Evolutionary conservation across 2,329 filamentous ascomycete species (phyloP).

Genomic region (Diaporthe sp.): DNA sequence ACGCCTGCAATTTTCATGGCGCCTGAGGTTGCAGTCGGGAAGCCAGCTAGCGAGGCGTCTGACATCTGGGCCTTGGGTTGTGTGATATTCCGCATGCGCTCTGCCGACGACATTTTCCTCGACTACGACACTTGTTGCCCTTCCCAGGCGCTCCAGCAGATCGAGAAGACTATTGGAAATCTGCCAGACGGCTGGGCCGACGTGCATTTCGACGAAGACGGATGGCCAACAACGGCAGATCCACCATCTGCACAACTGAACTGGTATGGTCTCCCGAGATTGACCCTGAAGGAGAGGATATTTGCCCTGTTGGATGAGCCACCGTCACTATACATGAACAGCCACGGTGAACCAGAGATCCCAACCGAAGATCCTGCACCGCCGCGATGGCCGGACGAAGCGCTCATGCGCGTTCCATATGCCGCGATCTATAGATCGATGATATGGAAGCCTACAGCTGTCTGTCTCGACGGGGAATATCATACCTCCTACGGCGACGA

Average conservation of each 20-base stretch:
- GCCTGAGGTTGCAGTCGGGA: conserved; percentile 42
- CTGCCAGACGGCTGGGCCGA: conserved; percentile 40
- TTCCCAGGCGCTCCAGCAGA: conserved; percentile 36
- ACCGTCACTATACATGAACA: conserved; percentile 31
- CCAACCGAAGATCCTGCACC: background rate
- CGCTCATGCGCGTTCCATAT: conserved; percentile 34
- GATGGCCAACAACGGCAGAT: conserved; percentile 17
- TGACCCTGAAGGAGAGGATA: conserved; percentile 38
- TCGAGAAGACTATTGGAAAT: conserved; percentile 39
- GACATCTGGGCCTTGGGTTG: conserved; percentile 43
- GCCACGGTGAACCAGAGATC: conserved; percentile 23
- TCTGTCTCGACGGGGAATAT: conserved; percentile 38
- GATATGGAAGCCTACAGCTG: conserved; percentile 40
- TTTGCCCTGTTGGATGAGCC: conserved; percentile 39
- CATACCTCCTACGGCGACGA: conserved; percentile 39
- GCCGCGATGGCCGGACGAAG: background rate
- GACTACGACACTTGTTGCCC: conserved; percentile 38
- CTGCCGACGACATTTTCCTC: conserved; percentile 40
- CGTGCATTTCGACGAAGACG: conserved; percentile 40
- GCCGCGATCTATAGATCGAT: conserved; percentile 29
- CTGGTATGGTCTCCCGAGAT: conserved; percentile 21
- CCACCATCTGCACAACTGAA: conserved; percentile 10
- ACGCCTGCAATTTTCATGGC: conserved; percentile 40
- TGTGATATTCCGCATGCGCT: conserved; percentile 39
- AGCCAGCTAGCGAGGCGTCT: conserved; percentile 37